Evolutionary conservation across 2,329 filamentous ascomycete genomes (phyloP), one percentile per base, ranked within the genome.

Genomic region (Coniochaeta ligniaria): DNA sequence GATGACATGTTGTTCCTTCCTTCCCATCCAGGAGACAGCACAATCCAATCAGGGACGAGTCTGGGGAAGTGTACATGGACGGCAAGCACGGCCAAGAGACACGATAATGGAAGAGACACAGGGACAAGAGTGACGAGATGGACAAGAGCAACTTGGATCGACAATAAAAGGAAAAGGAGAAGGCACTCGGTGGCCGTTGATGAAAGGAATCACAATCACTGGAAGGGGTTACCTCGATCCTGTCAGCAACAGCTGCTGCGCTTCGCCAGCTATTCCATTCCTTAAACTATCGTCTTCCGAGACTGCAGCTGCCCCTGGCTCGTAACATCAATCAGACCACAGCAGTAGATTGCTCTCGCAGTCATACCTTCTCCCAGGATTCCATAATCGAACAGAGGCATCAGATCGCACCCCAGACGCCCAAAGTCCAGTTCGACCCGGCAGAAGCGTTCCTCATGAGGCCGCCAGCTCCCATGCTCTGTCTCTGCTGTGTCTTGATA

Each of bases 401-500:
- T 72, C 58, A 82, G 38, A 77, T 62, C 77, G 82, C 69, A 6
- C 83, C 85, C 85, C 86, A 89, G 11, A 80, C 70, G 0, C 86
- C 86, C 58, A 89, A 69, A 3, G 86, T 88, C 85, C 85, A 89
- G 62, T 76, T 83, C 14, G 76, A 69, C 61, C 80, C 77, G 59
- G 67, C 71, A 61, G 68, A 62, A 38, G 65, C 65, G 57, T 74
- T 69, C 63, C 79, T 69, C 66, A 76, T 73, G 64, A 85, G 68
- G 17, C 80, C 79, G 11, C 80, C 82, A 0, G 83, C 74, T 0
- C 83, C 85, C 76, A 89, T 79, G 67, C 87, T 89, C 71, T 89
- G 86, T 61, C 87, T 79, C 64, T 86, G 83, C 59, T 81, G 80
- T 2, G 77, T 74, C 72, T 83, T 83, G 47, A 80, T 68, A 62